Evolutionary conservation across 2,329 filamentous ascomycete genomes (phyloP).

Genomic region (Pezicula radicicola): DNA sequence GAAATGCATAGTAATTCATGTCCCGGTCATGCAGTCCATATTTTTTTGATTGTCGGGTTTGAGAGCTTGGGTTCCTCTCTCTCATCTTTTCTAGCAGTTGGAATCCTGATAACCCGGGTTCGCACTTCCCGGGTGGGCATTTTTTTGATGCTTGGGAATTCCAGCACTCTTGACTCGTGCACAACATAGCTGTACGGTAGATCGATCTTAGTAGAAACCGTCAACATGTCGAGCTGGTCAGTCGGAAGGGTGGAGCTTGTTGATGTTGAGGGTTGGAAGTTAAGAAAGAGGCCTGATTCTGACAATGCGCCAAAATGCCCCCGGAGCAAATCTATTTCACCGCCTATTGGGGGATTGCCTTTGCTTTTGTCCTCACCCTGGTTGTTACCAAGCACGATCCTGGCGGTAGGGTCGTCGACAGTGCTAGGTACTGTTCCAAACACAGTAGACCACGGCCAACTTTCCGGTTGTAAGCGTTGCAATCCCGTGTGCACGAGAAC

Average conservation of each 20-base stretch:
- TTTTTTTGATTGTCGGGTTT: too few species aligned
- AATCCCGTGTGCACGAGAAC: neutral
- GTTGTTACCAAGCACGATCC: constrained; percentile 7
- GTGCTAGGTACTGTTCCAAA: constrained; percentile 25
- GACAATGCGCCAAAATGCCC: constrained; percentile 62
- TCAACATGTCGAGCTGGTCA: constrained; percentile 10
- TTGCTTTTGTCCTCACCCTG: neutral
- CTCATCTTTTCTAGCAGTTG: too few species aligned
- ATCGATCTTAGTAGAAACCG: constrained; percentile 39
- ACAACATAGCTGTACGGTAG: constrained; percentile 33
- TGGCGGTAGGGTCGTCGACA: constrained; percentile 21
- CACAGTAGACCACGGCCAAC: constrained; percentile 13
- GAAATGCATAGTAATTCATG: too few species aligned
- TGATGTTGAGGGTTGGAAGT: neutral
- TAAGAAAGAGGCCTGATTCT: constrained; percentile 55
- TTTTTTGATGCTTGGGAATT: too few species aligned
- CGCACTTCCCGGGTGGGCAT: too few species aligned
- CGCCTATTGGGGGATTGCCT: too few species aligned
- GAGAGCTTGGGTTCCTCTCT: too few species aligned
- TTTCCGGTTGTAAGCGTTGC: neutral
- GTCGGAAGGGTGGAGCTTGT: too few species aligned
- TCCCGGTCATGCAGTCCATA: too few species aligned
- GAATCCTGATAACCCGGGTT: too few species aligned
- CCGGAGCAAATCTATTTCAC: neutral
- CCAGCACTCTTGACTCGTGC: too few species aligned